Percentiles rank a stretch among this genome's conserved stretches.
phyloP scores from a whole-genome alignment of 2,329 filamentous ascomycete species.

The Tolypocladium ovalisporum region DNA sequence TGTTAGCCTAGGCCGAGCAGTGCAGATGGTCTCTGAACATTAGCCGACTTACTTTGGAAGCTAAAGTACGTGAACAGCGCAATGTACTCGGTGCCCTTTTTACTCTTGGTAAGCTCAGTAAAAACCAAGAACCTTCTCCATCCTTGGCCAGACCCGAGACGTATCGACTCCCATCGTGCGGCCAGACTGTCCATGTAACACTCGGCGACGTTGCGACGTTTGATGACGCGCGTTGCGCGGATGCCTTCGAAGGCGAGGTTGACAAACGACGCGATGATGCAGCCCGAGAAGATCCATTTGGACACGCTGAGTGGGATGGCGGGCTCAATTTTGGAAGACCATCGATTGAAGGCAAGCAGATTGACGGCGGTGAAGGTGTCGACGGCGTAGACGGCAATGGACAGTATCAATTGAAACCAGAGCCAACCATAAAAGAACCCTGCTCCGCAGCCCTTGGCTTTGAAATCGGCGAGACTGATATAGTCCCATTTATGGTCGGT shows the following conservation, averaged over 20 bases:
- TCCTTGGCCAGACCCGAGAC: constrained; percentile 63
- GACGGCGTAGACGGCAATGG: constrained; percentile 74
- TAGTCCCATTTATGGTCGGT: constrained; percentile 93
- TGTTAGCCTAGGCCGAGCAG: background rate
- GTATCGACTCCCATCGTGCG: constrained; percentile 71
- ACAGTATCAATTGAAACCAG: constrained; percentile 68
- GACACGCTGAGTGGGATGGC: constrained; percentile 66
- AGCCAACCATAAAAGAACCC: constrained; percentile 76
- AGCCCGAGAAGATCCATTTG: constrained; percentile 91
- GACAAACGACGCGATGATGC: constrained; percentile 82
- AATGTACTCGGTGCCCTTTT: constrained; percentile 82
- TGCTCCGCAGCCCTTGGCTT: constrained; percentile 65
- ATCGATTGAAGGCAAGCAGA: constrained; percentile 76
- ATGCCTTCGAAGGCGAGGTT: constrained; percentile 74
- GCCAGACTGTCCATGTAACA: constrained; percentile 86
- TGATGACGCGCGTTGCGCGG: constrained; percentile 70
- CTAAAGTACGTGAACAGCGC: constrained; percentile 85
- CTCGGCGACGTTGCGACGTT: constrained; percentile 75
- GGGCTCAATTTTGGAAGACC: constrained; percentile 76
- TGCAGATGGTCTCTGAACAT: background rate
- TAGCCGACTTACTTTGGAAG: constrained; percentile 43
- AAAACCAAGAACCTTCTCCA: constrained; percentile 91
- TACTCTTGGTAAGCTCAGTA: constrained; percentile 79
- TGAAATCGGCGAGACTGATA: constrained; percentile 71
- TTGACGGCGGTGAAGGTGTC: constrained; percentile 93